phyloP scores from a whole-genome alignment of 2,329 filamentous ascomycete species.

The Dothidotthia symphoricarpi region DNA sequence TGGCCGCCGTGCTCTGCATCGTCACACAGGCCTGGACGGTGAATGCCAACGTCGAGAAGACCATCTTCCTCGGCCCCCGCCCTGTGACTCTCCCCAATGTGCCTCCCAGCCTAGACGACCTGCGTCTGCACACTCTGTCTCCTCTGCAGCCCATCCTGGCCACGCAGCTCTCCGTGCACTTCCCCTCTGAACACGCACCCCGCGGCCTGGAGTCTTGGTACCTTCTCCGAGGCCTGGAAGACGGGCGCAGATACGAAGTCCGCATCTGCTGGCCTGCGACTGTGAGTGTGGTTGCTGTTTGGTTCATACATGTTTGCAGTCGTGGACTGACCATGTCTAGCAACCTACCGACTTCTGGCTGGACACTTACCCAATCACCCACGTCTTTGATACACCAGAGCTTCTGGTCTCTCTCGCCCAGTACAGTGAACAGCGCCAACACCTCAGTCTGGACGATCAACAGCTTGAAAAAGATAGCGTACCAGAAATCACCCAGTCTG shows the following conservation, averaged over 20 bases:
- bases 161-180: conserved; percentile 64
- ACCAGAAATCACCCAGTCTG: conserved; percentile 43
- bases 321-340: conserved; percentile 48
- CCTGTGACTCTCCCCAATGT: conserved; percentile 56
- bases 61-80: conserved; percentile 75
- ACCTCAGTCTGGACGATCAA: conserved; percentile 4
- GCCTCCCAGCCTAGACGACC: conserved; percentile 57
- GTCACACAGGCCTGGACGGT: conserved; percentile 36
- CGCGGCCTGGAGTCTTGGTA: conserved; percentile 73
- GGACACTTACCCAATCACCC: conserved; percentile 60
- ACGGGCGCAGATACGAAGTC: conserved; percentile 80
- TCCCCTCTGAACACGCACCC: conserved; percentile 57
- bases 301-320: conserved; percentile 4
- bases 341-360: conserved; percentile 82
- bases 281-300: conserved; percentile 56
- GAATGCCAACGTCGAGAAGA: conserved; percentile 82
- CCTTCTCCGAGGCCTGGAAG: conserved; percentile 67
- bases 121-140: conserved; percentile 65
- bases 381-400: conserved; percentile 61
- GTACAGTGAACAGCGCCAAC: conserved; percentile 58
- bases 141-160: conserved; percentile 55
- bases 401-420: conserved; percentile 64
- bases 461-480: conserved; percentile 2
- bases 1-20: conserved; percentile 31
- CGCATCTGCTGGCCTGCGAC: conserved; percentile 91